A percentile compares a stretch with the other conserved stretches of the same genome.
phyloP scores from a whole-genome alignment of 225 moss, liverwort and hornwort genomes.

The Climacium dendroides region DNA sequence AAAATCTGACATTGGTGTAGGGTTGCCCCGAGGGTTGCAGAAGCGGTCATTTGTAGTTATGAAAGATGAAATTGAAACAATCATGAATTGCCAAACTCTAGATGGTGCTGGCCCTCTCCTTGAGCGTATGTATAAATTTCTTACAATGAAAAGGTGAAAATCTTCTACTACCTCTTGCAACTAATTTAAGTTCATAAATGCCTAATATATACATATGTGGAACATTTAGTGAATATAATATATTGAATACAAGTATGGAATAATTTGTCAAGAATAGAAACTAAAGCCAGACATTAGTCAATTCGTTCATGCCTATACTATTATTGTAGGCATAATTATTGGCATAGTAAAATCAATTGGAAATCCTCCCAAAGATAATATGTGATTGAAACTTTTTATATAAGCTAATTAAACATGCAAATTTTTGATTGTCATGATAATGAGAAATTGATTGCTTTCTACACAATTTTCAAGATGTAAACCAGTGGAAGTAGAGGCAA shows the following conservation, averaged over 20 bases:
- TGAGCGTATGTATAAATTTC: slow-evolving; percentile 69
- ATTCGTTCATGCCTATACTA: background rate
- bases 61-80: slow-evolving; percentile 77
- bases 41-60: slow-evolving; percentile 53
- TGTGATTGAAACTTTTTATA: background rate
- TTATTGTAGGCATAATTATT: too few relatives aligned
- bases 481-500: slow-evolving; percentile 13
- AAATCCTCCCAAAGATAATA: background rate
- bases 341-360: background rate
- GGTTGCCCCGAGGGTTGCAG: slow-evolving; percentile 3
- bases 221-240: background rate
- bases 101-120: slow-evolving; percentile 63
- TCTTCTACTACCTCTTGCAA: background rate
- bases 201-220: too few relatives aligned
- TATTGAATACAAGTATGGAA: background rate
- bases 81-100: slow-evolving; percentile 49
- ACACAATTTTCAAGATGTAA: slow-evolving; percentile 26
- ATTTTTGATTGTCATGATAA: background rate
- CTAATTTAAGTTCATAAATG: background rate
- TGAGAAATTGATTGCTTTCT: background rate
- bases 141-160: slow-evolving; percentile 60
- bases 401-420: background rate
- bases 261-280: background rate
- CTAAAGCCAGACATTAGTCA: background rate
- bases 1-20: background rate